phyloP scores from a whole-genome alignment of 78 protist genomes.

The Dictyostelium purpureum region DNA sequence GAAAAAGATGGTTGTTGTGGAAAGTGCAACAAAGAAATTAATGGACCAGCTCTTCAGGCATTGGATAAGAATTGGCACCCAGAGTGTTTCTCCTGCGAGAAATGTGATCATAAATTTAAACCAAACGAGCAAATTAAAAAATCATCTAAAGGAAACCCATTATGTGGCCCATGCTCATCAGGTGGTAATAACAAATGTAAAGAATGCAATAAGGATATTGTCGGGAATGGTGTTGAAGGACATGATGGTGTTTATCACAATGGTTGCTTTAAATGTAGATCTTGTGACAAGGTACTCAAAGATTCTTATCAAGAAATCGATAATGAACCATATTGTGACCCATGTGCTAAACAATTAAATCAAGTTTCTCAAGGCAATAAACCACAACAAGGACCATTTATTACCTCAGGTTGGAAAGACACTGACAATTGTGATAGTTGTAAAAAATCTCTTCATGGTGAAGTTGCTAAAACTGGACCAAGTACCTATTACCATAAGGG shows the following conservation, averaged over 20 bases:
- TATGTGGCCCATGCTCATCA: constrained; percentile 47
- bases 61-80: constrained; percentile 45
- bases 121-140: constrained; percentile 30
- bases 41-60: constrained; percentile 8
- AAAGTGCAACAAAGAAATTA: constrained; percentile 35
- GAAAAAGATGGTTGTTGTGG: constrained; percentile 61
- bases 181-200: background rate
- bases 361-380: background rate
- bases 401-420: constrained; percentile 7
- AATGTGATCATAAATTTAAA: constrained; percentile 12
- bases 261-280: constrained; percentile 22
- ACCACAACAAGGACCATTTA: background rate
- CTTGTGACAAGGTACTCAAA: constrained; percentile 1
- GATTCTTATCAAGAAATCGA: constrained; percentile 29
- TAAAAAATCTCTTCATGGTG: background rate
- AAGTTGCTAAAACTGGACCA: constrained; percentile 7
- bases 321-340: constrained; percentile 35
- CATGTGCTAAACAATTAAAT: background rate
- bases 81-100: constrained; percentile 40
- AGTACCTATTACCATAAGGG: constrained; percentile 27
- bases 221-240: constrained; percentile 39
- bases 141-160: constrained; percentile 32
- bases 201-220: constrained; percentile 28
- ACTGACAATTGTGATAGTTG: constrained; percentile 39
- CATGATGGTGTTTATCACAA: constrained; percentile 25